Evolutionary conservation across 441 rosid species (phyloP), one percentile per base, ranked within the genome.

Genomic region (Manihot esculenta): DNA sequence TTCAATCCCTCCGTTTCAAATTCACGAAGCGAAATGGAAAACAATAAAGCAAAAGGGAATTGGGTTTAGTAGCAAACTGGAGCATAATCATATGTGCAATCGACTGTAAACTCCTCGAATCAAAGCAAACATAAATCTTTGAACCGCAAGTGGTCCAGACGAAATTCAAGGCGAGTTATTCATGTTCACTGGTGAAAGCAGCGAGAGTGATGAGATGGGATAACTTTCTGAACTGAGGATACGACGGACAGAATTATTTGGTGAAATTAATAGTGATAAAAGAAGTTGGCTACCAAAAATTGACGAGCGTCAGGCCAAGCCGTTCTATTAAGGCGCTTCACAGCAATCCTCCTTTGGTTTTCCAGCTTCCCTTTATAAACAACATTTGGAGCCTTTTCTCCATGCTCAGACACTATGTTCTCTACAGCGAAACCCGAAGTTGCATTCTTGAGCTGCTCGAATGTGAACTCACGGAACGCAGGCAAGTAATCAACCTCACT

Each of bases 391-490:
- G 85, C 85, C 60, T 83, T 85, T 79, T 85, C 88, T 20, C 88
- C 86, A 68, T 82, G 78, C 67, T 85, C 88, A 11, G 88, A 85
- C 60, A 85, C 84, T 24, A 85, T 85, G 65, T 72, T 75, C 49
- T 76, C 85, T n/a, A 75, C 80, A 45, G 82, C 82, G 45, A 83
- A 85, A 17, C 84, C 84, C 61, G 83, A 82, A 7, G 83, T 73
- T 56, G 83, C 83, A 76, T 80, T 87, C 83, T 84, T 88, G 15
- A 95, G 81, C 33, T 84, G 83, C 84, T 88, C 96, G 18, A 90
- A 82, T 3, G 91, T 79, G 80, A 84, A 92, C 71, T 92, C 98
- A n/a, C 84, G 82, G 68, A 95, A 95, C 14, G 77, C 81, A 20
- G 98, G 89, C 82, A 86, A 69, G 71, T 76, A 75, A 72, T 79